Evolutionary conservation across 768 basidiomycete genomes (phyloP).

Genomic region (Amanita rubescens): DNA sequence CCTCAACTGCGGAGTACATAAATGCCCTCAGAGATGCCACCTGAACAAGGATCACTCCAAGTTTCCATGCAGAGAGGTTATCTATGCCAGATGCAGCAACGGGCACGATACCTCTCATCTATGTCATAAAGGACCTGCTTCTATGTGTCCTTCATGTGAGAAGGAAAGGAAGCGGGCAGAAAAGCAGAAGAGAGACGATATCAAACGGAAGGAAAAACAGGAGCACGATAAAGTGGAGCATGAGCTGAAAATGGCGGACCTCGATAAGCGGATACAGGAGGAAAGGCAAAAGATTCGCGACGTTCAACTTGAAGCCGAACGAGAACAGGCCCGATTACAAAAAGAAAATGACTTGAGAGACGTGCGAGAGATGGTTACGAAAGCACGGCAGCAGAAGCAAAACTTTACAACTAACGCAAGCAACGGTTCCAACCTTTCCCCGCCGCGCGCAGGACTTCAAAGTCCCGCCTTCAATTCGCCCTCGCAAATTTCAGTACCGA

Average conservation of each 20-base stretch:
- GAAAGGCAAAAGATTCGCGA: conserved; percentile 13
- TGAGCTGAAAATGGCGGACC: conserved; percentile 27
- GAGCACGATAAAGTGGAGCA: conserved; percentile 23
- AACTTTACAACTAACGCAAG: not conserved
- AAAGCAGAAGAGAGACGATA: conserved; percentile 21
- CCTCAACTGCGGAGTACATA: conserved; percentile 45
- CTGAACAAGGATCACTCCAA: conserved; percentile 46
- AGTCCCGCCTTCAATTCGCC: not conserved
- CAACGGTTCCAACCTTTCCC: not conserved
- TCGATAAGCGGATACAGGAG: conserved; percentile 19
- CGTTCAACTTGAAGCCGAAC: conserved; percentile 26
- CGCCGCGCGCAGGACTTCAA: not conserved
- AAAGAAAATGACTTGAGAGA: conserved; percentile 18
- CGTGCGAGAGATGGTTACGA: not conserved
- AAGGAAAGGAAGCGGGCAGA: conserved; percentile 21
- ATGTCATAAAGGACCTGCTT: conserved; percentile 33
- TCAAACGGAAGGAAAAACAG: conserved; percentile 18
- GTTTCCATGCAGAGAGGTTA: conserved; percentile 35
- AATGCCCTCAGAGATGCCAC: conserved; percentile 57
- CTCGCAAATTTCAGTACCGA: conserved; percentile 1
- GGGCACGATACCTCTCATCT: conserved; percentile 27
- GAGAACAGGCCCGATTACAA: conserved; percentile 28
- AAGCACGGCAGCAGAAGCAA: not conserved
- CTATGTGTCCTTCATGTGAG: conserved; percentile 41
- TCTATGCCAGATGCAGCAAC: conserved; percentile 33